Evolutionary conservation across 306 rosid species (phyloP), one percentile per base, ranked within the genome.

Genomic region (Vigna reflexopilosa): DNA sequence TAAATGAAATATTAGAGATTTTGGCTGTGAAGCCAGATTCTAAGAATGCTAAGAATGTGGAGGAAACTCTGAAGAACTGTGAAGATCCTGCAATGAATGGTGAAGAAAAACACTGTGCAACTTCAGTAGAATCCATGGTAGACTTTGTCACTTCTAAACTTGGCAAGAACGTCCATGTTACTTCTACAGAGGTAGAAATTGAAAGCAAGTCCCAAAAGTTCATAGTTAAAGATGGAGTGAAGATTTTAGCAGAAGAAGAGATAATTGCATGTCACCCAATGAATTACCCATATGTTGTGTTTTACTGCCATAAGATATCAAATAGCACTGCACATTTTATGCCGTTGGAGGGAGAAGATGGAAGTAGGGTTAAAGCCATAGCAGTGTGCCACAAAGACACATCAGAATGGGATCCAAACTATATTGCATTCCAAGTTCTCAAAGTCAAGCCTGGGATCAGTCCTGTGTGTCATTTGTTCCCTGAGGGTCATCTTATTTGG

Each of bases 121-220:
- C 71, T 40, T 65, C 71, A 19, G 0, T 65, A 4, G 71, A 65
- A 40, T 65, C 71, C 32, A 65, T 65, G 71, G 71, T 65, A 7
- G 71, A 65, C 12, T 65, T 40, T 6, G 5, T 65, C 32, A 65
- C 34, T 40, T 65, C 70, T 40, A 65, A 65, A 50, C 50, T 65
- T 38, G 51, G 70, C 30, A 65, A 65, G 8, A 38, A 40, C 1
- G 51, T 2, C 4, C 16, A 0, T 1, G 50, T 42, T 19, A 4
- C 19, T 4, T 65, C 70, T 9, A 65, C 70, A 38, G 5, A 28
- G 3, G 30, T 3, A 38, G 45, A 17, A 65, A 38, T 10, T 4
- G 70, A 65, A 65, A 38, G 30, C 0, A 38, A 17, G 16, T 65
- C 47, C 8, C 1, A 17, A 17, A 65, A 9, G 17, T 40, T 65